Percentiles rank a stretch among this genome's conserved stretches.
Evolutionary conservation across 768 basidiomycete species (phyloP).

Genomic region (Tylopilus balloui): DNA sequence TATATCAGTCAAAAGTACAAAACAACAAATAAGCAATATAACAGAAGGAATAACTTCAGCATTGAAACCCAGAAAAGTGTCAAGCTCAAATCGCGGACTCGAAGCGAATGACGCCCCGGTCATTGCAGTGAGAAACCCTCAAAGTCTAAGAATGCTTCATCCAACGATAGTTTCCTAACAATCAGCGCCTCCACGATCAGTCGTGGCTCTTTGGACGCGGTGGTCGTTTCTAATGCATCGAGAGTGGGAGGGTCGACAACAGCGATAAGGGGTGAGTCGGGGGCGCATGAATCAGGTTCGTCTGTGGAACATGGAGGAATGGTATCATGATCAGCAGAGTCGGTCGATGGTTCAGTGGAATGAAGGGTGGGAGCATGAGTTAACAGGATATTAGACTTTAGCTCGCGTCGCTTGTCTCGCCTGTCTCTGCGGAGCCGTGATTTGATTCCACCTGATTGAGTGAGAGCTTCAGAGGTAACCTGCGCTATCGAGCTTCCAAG

Average conservation of each 20-base stretch:
- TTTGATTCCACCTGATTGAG: slow-evolving; percentile 26
- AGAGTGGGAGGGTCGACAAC: slow-evolving; percentile 17
- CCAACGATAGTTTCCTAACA: slow-evolving; percentile 68
- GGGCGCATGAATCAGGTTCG: slow-evolving; percentile 13
- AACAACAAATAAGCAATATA: not conserved
- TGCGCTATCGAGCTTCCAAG: not conserved
- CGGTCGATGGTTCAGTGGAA: not conserved
- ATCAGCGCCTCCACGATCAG: slow-evolving; percentile 80
- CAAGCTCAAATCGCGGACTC: not conserved
- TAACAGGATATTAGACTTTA: slow-evolving; percentile 30
- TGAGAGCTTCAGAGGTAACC: not conserved
- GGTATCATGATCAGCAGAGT: not conserved
- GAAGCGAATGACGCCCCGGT: not conserved
- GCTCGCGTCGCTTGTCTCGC: slow-evolving; percentile 51
- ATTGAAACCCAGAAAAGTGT: not conserved
- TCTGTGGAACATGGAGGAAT: not conserved
- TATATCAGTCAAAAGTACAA: not conserved
- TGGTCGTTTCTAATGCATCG: not conserved
- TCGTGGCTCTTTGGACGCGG: slow-evolving; percentile 37
- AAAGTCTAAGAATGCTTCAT: slow-evolving; percentile 77
- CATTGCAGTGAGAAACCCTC: slow-evolving; percentile 45
- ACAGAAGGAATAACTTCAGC: not conserved
- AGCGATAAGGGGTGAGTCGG: slow-evolving; percentile 35
- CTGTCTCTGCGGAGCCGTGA: slow-evolving; percentile 38
- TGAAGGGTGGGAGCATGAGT: slow-evolving; percentile 14